Conservation (phyloP, 768 basidiomycete genomes). For the Russula sp. region DNA sequence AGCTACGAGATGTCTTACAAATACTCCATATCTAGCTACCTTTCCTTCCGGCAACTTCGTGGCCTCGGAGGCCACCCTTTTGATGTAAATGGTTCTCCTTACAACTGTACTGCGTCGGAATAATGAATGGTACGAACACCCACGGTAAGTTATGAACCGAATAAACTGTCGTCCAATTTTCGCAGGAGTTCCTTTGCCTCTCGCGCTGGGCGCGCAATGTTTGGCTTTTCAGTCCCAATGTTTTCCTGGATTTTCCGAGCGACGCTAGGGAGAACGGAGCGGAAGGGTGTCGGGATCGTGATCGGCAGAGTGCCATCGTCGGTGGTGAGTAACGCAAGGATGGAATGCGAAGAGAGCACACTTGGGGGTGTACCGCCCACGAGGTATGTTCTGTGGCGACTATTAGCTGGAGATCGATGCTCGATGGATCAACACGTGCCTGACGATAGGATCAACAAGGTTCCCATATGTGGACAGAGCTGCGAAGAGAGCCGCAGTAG, state of each 20-base stretch:
- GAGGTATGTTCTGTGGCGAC: conserved; percentile 48
- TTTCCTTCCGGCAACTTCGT: neutral
- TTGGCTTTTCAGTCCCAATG: conserved; percentile 59
- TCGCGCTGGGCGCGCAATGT: conserved; percentile 71
- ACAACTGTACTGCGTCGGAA: neutral
- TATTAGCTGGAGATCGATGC: neutral
- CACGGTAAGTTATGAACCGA: conserved; percentile 10
- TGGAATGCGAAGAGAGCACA: conserved; percentile 52
- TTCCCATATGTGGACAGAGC: conserved; percentile 59
- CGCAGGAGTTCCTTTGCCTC: conserved; percentile 70
- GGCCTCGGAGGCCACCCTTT: too few relatives aligned
- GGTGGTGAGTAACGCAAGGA: conserved; percentile 49
- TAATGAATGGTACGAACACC: neutral
- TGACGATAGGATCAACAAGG: conserved; percentile 57
- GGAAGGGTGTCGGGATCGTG: conserved; percentile 50
- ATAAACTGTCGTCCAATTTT: conserved; percentile 21
- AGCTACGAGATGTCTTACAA: conserved; percentile 53
- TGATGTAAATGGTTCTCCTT: neutral
- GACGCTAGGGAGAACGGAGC: conserved; percentile 53
- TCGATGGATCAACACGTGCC: conserved; percentile 41
- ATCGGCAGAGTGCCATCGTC: conserved; percentile 33
- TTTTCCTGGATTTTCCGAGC: conserved; percentile 71
- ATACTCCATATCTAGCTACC: conserved; percentile 30
- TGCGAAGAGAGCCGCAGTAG: conserved; percentile 56
- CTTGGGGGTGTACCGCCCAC: conserved; percentile 64